Base-by-base conservation (phyloP, 345 rosid species). In the Populus davidiana region DNA sequence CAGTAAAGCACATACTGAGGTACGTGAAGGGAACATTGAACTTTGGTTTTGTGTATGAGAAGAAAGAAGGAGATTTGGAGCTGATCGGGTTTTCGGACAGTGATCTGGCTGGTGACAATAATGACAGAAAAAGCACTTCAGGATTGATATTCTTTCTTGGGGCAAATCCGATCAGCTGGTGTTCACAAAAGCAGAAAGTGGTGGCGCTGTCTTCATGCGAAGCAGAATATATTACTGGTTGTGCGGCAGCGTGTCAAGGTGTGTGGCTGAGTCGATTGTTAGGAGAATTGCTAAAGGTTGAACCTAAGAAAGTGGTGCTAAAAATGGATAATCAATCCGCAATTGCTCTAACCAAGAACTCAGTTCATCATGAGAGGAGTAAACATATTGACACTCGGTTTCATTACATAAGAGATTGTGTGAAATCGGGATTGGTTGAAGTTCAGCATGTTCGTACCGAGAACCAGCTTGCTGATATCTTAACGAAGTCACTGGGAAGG, bases 201-300 rank as follows among this genome's bases (percentile, higher is more conserved):
- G 67, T 77, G 7, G 80, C 80, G 1, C 23, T 77, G 6, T 77
- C 80, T 21, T 68, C 80, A 16, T 69, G 80, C 54, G 80, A 77
- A 77, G 80, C 74, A 5, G 74, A 77, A 64, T 77, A 68, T 41
- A 54, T 77, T 18, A 75, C 56, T 8, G 80, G 67, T 5, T 33
- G 49, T 11, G 12, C 52, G 18, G 50, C 25, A n/a, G 80, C 80
- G 49, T 77, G 80, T 50, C 80, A 69, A 36, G 73, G 65, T 16
- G 56, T 77, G 6, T 77, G 80, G 80, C 68, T 77, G 8, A n/a
- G 73, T 5, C 38, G 74, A 50, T 27, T 77, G 18, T 23, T 77
- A 8, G 74, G 50, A 33, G 75, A 77, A 8, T 14, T 77, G 23
- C 21, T 54, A 10, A 33, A 49, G 18, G 27, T 1, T 9, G 67